These are phyloP conservation scores for rapeseed (Brassica napus) DNA, from an alignment of 345 rosid species.

Conservation along the genomic window DNA sequence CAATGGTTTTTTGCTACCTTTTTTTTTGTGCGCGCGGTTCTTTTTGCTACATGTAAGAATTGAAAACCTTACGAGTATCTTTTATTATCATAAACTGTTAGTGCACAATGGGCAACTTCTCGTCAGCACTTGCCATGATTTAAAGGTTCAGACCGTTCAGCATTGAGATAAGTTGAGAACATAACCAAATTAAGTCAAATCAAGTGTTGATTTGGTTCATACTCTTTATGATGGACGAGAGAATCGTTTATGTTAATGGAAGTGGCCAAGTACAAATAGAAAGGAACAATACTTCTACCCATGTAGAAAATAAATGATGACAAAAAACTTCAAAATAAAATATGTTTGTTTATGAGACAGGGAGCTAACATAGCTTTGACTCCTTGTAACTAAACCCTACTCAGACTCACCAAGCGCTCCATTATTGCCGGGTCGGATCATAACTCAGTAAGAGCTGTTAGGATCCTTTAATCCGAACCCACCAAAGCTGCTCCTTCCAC, in stretches of 20 bases:
- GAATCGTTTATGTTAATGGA: constrained; percentile 4
- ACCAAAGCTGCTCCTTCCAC: constrained; percentile 45
- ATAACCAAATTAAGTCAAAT: background rate
- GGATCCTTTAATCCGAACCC: constrained; percentile 40
- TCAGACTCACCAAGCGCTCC: constrained; percentile 1
- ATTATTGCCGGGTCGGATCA: constrained; percentile 26
- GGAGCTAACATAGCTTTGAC: constrained; percentile 32
- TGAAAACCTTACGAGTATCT: too few relatives aligned
- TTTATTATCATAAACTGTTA: too few relatives aligned
- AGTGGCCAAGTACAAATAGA: background rate
- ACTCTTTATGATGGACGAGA: background rate
- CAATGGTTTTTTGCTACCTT: background rate
- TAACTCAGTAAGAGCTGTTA: constrained; percentile 32
- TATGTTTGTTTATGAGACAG: constrained; percentile 25
- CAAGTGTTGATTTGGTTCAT: background rate
- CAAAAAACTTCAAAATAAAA: background rate
- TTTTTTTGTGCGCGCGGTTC: too few relatives aligned
- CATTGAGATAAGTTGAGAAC: background rate
- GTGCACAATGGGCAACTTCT: too few relatives aligned
- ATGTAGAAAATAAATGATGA: constrained; percentile 11
- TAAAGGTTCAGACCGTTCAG: background rate
- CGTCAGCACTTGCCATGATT: too few relatives aligned
- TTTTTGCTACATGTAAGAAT: too few relatives aligned
- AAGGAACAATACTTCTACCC: background rate
- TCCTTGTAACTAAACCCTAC: constrained; percentile 26